Percentiles rank a stretch among this genome's conserved stretches.
phyloP scores from a whole-genome alignment of 352 stramenopile genomes.

The Globisporangium echinulatum region DNA sequence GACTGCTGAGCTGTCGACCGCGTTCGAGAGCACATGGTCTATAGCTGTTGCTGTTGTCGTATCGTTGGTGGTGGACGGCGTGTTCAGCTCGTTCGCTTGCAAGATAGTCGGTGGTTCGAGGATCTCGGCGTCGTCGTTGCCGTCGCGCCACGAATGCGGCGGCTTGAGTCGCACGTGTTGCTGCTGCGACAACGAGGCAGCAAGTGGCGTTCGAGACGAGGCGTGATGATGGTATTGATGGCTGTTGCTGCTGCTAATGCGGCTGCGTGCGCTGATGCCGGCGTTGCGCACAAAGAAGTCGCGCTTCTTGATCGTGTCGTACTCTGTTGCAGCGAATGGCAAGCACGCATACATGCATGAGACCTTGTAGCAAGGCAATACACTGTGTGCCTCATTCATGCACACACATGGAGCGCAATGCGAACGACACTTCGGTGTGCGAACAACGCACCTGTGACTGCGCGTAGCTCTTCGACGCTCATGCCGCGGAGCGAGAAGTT shows the following conservation, averaged over 20 bases:
- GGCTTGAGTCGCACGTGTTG: conserved; percentile 43
- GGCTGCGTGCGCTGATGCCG: conserved; percentile 3
- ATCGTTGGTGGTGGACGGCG: too few species aligned
- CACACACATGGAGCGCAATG: neutral
- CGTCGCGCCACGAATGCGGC: conserved; percentile 60
- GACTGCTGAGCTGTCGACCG: too few species aligned
- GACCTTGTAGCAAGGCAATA: too few species aligned
- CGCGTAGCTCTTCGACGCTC: conserved; percentile 47
- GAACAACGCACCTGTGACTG: conserved; percentile 36
- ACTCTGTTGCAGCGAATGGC: conserved; percentile 18
- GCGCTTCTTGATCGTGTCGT: conserved; percentile 32
- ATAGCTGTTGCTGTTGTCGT: neutral
- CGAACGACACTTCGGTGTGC: too few species aligned
- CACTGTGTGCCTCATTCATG: too few species aligned
- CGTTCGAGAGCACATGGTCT: neutral
- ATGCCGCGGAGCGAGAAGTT: conserved; percentile 17
- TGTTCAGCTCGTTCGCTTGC: neutral
- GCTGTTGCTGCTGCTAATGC: neutral
- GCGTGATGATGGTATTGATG: too few species aligned
- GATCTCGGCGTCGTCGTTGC: conserved; percentile 18
- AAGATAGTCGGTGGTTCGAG: conserved; percentile 10
- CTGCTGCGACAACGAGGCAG: neutral
- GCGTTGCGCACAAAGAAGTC: conserved; percentile 62
- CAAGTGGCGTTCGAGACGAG: too few species aligned
- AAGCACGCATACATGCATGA: too few species aligned